Base-by-base conservation (phyloP, 2,329 filamentous ascomycete genomes). In the Penicillium oxalicum region DNA sequence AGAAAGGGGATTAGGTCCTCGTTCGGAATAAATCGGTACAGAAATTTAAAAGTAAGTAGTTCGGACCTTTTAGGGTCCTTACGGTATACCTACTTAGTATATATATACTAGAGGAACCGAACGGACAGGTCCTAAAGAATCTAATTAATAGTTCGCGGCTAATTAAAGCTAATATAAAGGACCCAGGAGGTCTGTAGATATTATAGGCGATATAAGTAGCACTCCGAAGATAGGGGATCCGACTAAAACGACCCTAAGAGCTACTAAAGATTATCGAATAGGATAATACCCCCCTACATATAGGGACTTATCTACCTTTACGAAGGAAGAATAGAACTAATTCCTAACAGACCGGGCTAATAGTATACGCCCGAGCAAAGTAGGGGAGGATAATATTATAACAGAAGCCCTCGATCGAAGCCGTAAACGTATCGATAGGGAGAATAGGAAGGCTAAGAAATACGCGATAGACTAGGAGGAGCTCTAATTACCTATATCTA, bases 11-110 rank as follows among this genome's bases (percentile, higher is more conserved):
- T 9, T 54, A 45, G 39, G 6, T 54, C 12, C 27, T 54, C 24
- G 24, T 54, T 41, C 12, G 27, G 7, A 41, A 41, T 9, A 5
- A 41, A n/a, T 35, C 11, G 0, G 9, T 28, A n/a, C 46, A 54
- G 12, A 52, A 54, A 2, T 54, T 50, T 25, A 12, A 54, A 26
- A 52, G 18, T 39, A 52, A 44, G n/a, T 54, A 45, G 28, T 54
- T 52, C 24, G 9, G 47, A 5, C 43, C 32, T 9, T 54, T 50
- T 45, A 5, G 35, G 24, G 4, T 54, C 1, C 11, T 54, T 8
- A n/a, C 45, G n/a, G 1, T 1, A 5, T 41, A 52, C 28, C 9
- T 37, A 27, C 11, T 50, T 13, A 24, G 28, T 7, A 54, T 25
- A 9, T 54, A 54, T 42, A 41, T 27, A 44, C 37, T 49, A 9